Evolutionary conservation across 2,329 filamentous ascomycete species (phyloP).

Genomic region (Exophiala sp.): DNA sequence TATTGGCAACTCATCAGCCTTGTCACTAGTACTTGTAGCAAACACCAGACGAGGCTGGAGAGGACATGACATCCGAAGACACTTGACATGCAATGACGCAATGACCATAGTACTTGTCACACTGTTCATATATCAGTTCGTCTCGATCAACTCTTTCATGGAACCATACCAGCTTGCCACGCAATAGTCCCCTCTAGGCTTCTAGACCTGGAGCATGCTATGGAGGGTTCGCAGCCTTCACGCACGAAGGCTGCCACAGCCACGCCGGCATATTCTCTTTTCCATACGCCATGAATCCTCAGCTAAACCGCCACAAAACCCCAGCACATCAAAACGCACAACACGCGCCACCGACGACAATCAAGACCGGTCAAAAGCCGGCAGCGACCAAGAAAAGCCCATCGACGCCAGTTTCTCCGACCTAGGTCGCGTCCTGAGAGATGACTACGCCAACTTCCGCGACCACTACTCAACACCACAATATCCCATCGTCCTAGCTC

Average conservation of each 20-base stretch:
- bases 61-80: too few species aligned
- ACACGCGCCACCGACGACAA: slow-evolving; percentile 1
- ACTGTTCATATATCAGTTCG: too few species aligned
- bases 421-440: slow-evolving; percentile 53
- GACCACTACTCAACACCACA: slow-evolving; percentile 57
- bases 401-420: slow-evolving; percentile 28
- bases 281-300: not conserved
- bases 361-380: not conserved
- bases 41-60: too few species aligned
- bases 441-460: slow-evolving; percentile 60
- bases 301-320: not conserved
- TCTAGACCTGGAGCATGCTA: slow-evolving; percentile 16
- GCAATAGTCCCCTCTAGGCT: too few species aligned
- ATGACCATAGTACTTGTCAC: too few species aligned
- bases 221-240: slow-evolving; percentile 16
- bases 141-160: too few species aligned
- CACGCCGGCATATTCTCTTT: not conserved
- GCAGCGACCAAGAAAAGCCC: slow-evolving; percentile 13
- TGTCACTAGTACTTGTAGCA: too few species aligned
- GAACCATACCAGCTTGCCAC: too few species aligned
- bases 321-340: not conserved
- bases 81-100: too few species aligned
- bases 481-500: slow-evolving; percentile 60
- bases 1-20: too few species aligned
- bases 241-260: slow-evolving; percentile 1